Evolutionary conservation across 257 asterid species (phyloP).

Genomic region (Solanum tarijense): DNA sequence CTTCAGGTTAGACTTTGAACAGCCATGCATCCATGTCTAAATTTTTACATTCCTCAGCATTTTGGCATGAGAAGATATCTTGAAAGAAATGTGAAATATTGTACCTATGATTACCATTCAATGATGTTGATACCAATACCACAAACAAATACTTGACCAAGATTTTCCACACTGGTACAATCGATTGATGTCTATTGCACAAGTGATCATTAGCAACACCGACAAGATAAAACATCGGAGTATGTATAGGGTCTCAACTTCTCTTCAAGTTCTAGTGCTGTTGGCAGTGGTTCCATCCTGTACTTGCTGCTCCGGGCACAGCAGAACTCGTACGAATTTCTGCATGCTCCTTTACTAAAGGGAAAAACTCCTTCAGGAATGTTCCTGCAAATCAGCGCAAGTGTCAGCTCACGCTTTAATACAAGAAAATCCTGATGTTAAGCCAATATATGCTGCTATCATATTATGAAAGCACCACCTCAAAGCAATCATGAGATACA

Average conservation of each 20-base stretch:
- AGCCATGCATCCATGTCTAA: not conserved
- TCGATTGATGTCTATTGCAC: not conserved
- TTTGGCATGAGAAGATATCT: not conserved
- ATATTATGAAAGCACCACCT: not conserved
- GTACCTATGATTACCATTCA: not conserved
- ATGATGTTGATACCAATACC: not conserved
- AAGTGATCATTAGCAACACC: slow-evolving; percentile 49
- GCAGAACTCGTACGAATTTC: slow-evolving; percentile 67
- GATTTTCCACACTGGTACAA: not conserved
- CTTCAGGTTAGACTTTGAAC: no score
- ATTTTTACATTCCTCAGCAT: not conserved
- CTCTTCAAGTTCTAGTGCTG: slow-evolving; percentile 50
- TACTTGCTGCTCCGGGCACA: slow-evolving; percentile 37
- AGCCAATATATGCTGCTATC: not conserved
- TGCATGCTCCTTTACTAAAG: slow-evolving; percentile 69
- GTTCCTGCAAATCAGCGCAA: slow-evolving; percentile 36
- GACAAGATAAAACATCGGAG: slow-evolving; percentile 49
- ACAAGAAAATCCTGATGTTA: not conserved
- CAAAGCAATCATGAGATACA: not conserved
- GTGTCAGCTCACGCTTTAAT: not conserved
- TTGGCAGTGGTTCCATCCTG: slow-evolving; percentile 66
- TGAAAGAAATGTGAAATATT: not conserved
- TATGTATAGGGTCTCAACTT: slow-evolving; percentile 70
- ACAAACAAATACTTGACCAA: not conserved
- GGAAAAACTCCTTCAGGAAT: slow-evolving; percentile 80